phyloP scores from a whole-genome alignment of 495 filamentous ascomycete genomes.

The Articulospora tetracladia region DNA sequence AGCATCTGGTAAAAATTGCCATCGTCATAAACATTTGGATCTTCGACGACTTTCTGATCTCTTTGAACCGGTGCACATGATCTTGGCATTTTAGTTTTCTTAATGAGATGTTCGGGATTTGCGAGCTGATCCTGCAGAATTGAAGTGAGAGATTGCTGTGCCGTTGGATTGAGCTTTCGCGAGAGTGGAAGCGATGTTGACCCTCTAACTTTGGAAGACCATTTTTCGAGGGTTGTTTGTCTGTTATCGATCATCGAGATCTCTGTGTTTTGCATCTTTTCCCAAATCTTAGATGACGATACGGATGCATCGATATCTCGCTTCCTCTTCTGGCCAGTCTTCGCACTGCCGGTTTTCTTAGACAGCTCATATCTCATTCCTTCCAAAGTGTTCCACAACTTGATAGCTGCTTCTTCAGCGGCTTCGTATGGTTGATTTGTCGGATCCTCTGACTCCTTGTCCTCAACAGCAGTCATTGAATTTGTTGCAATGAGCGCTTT shows the following conservation, averaged over 20 bases:
- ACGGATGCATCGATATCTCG: conserved; percentile 42
- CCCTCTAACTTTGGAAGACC: conserved; percentile 56
- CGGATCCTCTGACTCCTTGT: conserved; percentile 32
- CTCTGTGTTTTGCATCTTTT: conserved; percentile 61
- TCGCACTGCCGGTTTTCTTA: conserved; percentile 24
- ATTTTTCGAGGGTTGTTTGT: conserved; percentile 59
- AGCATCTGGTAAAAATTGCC: conserved; percentile 89
- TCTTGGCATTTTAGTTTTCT: conserved; percentile 60
- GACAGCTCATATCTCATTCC: conserved; percentile 61
- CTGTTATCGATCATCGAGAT: conserved; percentile 44
- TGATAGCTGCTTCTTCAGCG: conserved; percentile 83
- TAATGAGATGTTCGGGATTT: conserved; percentile 61
- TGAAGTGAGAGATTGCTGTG: conserved; percentile 61
- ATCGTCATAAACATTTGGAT: conserved; percentile 75
- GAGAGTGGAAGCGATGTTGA: conserved; percentile 39
- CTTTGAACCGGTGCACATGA: conserved; percentile 70
- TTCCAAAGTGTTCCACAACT: conserved; percentile 81
- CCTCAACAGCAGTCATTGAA: conserved; percentile 50
- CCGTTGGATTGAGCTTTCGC: conserved; percentile 49
- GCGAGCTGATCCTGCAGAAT: conserved; percentile 73
- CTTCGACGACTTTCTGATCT: conserved; percentile 45
- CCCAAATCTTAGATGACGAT: conserved; percentile 63
- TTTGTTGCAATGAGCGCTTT: conserved; percentile 83
- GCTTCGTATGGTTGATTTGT: conserved; percentile 54
- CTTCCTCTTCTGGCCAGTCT: conserved; percentile 57